phyloP scores from a whole-genome alignment of 2,329 filamentous ascomycete genomes.

The Ophiostoma populinum region DNA sequence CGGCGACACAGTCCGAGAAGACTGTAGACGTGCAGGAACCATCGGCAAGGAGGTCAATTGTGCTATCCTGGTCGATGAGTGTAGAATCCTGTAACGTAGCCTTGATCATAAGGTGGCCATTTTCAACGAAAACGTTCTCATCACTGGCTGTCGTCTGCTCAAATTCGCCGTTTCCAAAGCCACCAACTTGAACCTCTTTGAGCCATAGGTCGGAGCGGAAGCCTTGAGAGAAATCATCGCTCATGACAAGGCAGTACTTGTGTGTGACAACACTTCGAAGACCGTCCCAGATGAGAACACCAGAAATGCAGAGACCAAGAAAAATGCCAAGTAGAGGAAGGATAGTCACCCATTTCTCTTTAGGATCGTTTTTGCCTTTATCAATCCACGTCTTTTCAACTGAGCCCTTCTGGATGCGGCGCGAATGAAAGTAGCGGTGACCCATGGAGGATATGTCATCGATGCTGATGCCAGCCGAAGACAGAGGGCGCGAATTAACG shows the following conservation, averaged over 20 bases:
- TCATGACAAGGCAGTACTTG: constrained; percentile 51
- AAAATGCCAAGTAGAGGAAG: constrained; percentile 56
- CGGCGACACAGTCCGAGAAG: constrained; percentile 45
- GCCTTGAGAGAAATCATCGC: constrained; percentile 45
- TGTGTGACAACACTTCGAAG: constrained; percentile 54
- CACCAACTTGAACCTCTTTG: constrained; percentile 58
- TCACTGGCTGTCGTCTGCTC: constrained; percentile 54
- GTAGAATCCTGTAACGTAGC: constrained; percentile 57
- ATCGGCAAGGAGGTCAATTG: constrained; percentile 49
- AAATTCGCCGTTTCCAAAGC: constrained; percentile 69
- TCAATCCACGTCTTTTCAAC: constrained; percentile 61
- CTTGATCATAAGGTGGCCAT: constrained; percentile 55
- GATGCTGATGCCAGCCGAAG: constrained; percentile 25
- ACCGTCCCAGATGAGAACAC: constrained; percentile 60
- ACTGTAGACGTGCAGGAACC: constrained; percentile 49
- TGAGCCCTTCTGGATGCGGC: constrained; percentile 53
- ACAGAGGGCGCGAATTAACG: constrained; percentile 17
- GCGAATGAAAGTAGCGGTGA: constrained; percentile 53
- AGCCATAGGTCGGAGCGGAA: constrained; percentile 49
- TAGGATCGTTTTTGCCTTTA: constrained; percentile 47
- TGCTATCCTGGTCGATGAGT: constrained; percentile 46
- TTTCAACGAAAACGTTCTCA: constrained; percentile 57
- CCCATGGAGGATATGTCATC: constrained; percentile 18
- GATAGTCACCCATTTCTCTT: constrained; percentile 76
- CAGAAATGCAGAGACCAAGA: constrained; percentile 49